These are phyloP conservation scores for Apiosordaria backusii DNA, from an alignment of 495 filamentous ascomycete genomes.

Conservation along the genomic window DNA sequence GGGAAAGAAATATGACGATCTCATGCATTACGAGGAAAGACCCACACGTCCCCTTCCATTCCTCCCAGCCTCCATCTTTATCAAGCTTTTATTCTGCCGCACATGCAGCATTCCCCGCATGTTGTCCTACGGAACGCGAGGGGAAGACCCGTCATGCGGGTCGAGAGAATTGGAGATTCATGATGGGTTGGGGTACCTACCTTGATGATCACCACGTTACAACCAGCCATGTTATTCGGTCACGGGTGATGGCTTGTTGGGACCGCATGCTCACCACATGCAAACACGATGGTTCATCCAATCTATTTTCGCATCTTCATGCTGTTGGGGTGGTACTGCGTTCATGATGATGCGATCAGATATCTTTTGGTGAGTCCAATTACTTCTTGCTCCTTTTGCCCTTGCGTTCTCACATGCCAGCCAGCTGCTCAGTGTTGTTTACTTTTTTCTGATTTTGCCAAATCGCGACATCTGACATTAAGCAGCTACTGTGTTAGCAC, in stretches of 20 bases:
- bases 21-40: not conserved
- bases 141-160: not conserved
- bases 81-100: not conserved
- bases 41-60: not conserved
- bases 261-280: not conserved
- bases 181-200: not conserved
- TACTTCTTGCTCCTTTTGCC: not conserved
- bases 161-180: not conserved
- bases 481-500: not conserved
- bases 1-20: not conserved
- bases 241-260: not conserved
- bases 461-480: not conserved
- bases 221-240: slow-evolving; percentile 1
- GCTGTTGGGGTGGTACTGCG: not conserved
- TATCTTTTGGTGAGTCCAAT: not conserved
- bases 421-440: not conserved
- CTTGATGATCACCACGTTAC: not conserved
- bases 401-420: not conserved
- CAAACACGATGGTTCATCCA: not conserved
- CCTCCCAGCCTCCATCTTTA: not conserved
- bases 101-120: slow-evolving; percentile 1
- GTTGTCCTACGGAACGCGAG: not conserved
- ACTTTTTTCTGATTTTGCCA: not conserved
- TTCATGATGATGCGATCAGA: not conserved
- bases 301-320: not conserved